Conservation (phyloP, 2,329 filamentous ascomycete genomes). For the Talaromyces sp. region DNA sequence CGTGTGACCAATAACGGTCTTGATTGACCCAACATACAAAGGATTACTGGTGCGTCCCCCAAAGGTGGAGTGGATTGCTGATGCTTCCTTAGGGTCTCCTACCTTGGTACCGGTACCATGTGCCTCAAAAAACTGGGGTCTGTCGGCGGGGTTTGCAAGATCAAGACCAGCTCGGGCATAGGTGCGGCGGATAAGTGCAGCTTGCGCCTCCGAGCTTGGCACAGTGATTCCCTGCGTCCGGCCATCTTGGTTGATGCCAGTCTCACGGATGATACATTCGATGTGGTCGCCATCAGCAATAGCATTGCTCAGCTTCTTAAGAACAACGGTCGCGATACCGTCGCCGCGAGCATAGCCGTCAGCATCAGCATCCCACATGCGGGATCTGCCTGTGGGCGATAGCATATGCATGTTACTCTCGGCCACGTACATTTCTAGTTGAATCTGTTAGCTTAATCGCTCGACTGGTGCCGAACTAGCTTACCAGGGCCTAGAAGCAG, state of each 20-base stretch:
- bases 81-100: no score
- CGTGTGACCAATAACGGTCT: slow-evolving; percentile 21
- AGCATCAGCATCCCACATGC: slow-evolving; percentile 47
- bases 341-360: slow-evolving; percentile 56
- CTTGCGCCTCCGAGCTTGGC: slow-evolving; percentile 38
- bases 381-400: slow-evolving; percentile 53
- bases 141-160: background rate
- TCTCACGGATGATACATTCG: slow-evolving; percentile 36
- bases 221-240: slow-evolving; percentile 33
- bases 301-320: slow-evolving; percentile 54
- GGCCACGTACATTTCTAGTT: slow-evolving; percentile 10
- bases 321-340: slow-evolving; percentile 50
- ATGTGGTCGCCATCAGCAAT: slow-evolving; percentile 48
- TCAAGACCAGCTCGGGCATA: slow-evolving; percentile 42
- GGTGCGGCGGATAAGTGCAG: slow-evolving; percentile 37
- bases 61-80: no score
- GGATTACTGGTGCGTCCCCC: no score
- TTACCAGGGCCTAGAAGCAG: slow-evolving; percentile 28
- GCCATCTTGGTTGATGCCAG: slow-evolving; percentile 37
- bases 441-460: background rate
- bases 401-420: slow-evolving; percentile 40
- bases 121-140: no score
- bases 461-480: background rate
- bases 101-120: no score
- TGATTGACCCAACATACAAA: slow-evolving; percentile 27